Percentiles rank a stretch among this genome's conserved stretches.
Evolutionary conservation across 768 basidiomycete species (phyloP).

Genomic region (Collybia sp.): DNA sequence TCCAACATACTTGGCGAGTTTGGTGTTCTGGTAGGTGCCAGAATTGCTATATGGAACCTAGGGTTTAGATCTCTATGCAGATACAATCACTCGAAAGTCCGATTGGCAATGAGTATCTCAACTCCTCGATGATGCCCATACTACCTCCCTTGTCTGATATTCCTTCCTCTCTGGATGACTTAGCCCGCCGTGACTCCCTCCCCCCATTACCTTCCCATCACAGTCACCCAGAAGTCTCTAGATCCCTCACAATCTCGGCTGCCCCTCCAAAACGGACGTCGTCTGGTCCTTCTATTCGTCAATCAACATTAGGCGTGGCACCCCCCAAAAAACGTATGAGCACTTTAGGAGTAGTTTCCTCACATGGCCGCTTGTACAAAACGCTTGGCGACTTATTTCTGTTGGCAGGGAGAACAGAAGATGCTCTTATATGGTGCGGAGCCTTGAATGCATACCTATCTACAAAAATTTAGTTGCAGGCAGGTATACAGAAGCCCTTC

Average conservation of each 20-base stretch:
- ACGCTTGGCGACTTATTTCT: conserved; percentile 86
- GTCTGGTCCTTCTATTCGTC: conserved; percentile 41
- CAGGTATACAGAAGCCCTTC: conserved; percentile 86
- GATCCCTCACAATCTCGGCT: conserved; percentile 29
- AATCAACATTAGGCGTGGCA: conserved; percentile 43
- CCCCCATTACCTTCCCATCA: conserved; percentile 43
- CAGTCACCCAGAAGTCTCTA: conserved; percentile 54
- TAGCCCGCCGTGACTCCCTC: conserved; percentile 36
- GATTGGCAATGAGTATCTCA: conserved; percentile 81
- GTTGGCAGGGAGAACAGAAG: conserved; percentile 78
- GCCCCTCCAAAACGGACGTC: conserved; percentile 52
- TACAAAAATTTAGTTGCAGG: conserved; percentile 9
- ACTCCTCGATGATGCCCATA: conserved; percentile 58
- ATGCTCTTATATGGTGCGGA: conserved; percentile 74
- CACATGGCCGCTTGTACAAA: conserved; percentile 85
- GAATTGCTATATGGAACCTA: background rate
- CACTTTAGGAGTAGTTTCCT: conserved; percentile 62
- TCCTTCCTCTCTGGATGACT: conserved; percentile 48
- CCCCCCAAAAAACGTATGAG: conserved; percentile 58
- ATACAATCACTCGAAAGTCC: conserved; percentile 77
- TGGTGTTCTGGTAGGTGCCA: conserved; percentile 66
- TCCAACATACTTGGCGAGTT: conserved; percentile 85
- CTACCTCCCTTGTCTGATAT: conserved; percentile 60
- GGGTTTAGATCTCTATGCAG: conserved; percentile 31
- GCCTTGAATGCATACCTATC: background rate